These are phyloP conservation scores for Rutstroemia sp. DNA, from an alignment of 2,329 filamentous ascomycete species.

Conservation along the genomic window DNA sequence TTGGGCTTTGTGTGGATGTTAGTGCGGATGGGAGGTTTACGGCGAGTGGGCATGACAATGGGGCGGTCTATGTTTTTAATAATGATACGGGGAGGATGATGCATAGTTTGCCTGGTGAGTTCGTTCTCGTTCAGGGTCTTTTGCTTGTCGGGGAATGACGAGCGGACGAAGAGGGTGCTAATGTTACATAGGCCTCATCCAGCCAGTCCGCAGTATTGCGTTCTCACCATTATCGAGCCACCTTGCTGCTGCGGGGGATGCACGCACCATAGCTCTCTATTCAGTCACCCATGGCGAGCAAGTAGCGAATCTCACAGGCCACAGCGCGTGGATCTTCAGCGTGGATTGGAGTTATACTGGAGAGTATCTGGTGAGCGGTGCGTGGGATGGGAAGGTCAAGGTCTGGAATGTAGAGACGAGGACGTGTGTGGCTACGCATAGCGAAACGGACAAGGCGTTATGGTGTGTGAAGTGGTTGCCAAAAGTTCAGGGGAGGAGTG, in stretches of 20 bases:
- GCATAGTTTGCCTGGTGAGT: conserved; percentile 72
- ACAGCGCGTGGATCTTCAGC: conserved; percentile 81
- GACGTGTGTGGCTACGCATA: conserved; percentile 85
- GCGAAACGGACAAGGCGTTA: conserved; percentile 76
- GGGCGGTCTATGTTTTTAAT: conserved; percentile 89
- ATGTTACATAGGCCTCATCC: conserved; percentile 59
- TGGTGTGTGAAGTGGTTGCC: conserved; percentile 84
- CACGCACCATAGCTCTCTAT: conserved; percentile 82
- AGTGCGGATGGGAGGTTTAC: conserved; percentile 74
- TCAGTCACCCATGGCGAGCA: conserved; percentile 90
- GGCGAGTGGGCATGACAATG: conserved; percentile 88
- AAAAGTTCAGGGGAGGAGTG: conserved; percentile 51
- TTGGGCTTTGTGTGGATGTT: conserved; percentile 82
- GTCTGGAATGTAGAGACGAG: conserved; percentile 87
- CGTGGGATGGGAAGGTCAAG: conserved; percentile 90
- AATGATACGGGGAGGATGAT: conserved; percentile 80
- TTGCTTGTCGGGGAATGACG: not conserved
- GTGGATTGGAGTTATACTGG: conserved; percentile 91
- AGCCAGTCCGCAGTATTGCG: conserved; percentile 74
- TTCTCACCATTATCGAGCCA: conserved; percentile 83
- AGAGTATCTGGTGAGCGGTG: conserved; percentile 81
- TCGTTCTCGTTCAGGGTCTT: conserved; percentile 16
- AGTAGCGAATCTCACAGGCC: conserved; percentile 73
- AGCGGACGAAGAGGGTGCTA: conserved; percentile 11
- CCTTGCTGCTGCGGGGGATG: conserved; percentile 84